Evolutionary conservation across 2,329 filamentous ascomycete species (phyloP).

Genomic region (Fusarium lyarnte): DNA sequence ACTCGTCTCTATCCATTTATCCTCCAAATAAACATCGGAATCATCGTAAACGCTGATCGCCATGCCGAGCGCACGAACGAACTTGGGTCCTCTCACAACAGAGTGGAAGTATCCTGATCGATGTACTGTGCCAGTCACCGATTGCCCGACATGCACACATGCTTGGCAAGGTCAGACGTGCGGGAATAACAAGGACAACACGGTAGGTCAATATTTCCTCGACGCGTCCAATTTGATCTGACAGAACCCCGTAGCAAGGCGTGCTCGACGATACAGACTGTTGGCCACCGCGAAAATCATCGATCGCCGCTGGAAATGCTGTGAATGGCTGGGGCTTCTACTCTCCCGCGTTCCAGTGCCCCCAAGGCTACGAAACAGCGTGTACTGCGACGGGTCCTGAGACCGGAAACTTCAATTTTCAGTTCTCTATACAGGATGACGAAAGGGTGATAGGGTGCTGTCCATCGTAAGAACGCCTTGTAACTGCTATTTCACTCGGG

Average conservation of each 20-base stretch:
- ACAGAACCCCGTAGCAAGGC: background rate
- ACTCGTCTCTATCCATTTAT: background rate
- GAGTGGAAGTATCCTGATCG: background rate
- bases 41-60: too few species aligned
- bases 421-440: background rate
- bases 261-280: background rate
- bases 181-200: background rate
- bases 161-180: background rate
- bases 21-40: background rate
- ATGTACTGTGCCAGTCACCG: background rate
- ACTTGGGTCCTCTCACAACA: background rate
- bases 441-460: background rate
- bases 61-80: background rate
- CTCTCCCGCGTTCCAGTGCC: background rate
- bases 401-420: background rate
- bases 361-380: background rate
- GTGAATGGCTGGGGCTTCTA: constrained; percentile 3
- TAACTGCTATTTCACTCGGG: rapidly evolving
- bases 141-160: background rate
- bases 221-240: background rate
- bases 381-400: background rate
- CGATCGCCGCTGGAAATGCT: background rate
- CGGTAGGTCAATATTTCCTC: background rate
- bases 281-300: background rate
- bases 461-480: background rate